Percentiles rank a stretch among this genome's conserved stretches.
These are phyloP conservation scores for Brassica incana DNA, from an alignment of 345 rosid genomes.

Conservation along the genomic window DNA sequence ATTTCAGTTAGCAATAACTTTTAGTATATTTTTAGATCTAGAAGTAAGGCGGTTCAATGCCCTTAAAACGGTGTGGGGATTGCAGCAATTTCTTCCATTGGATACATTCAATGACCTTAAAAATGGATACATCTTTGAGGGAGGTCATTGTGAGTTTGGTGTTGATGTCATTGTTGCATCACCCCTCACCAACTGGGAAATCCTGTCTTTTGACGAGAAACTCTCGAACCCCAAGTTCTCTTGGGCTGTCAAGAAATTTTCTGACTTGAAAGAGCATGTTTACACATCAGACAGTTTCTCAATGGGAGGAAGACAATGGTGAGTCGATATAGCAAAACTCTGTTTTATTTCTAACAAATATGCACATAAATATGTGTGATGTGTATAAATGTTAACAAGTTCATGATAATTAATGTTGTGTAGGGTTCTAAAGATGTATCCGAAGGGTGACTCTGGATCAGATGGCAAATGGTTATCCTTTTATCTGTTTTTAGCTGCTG, in stretches of 20 bases:
- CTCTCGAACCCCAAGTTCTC: background rate
- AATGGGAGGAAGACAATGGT: constrained; percentile 8
- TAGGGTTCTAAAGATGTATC: too few species aligned
- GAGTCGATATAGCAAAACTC: background rate
- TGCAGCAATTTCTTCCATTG: background rate
- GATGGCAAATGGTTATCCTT: too few species aligned
- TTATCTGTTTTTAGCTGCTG: too few species aligned
- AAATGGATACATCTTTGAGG: background rate
- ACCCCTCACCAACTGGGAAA: background rate
- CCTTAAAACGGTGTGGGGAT: background rate
- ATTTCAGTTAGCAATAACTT: too few species aligned
- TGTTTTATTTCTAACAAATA: too few species aligned
- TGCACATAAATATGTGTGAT: too few species aligned
- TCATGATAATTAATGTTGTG: too few species aligned
- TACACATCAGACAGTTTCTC: background rate
- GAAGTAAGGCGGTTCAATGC: constrained; percentile 4
- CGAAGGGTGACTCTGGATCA: too few species aligned
- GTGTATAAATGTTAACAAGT: background rate
- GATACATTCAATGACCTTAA: background rate
- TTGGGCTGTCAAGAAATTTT: background rate
- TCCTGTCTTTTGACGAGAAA: background rate
- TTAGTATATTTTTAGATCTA: background rate
- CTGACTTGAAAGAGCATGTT: background rate
- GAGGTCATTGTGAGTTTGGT: background rate
- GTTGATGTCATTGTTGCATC: background rate